Conservation (phyloP, 2,329 filamentous ascomycete genomes). For the Thielaviopsis cerberus region DNA sequence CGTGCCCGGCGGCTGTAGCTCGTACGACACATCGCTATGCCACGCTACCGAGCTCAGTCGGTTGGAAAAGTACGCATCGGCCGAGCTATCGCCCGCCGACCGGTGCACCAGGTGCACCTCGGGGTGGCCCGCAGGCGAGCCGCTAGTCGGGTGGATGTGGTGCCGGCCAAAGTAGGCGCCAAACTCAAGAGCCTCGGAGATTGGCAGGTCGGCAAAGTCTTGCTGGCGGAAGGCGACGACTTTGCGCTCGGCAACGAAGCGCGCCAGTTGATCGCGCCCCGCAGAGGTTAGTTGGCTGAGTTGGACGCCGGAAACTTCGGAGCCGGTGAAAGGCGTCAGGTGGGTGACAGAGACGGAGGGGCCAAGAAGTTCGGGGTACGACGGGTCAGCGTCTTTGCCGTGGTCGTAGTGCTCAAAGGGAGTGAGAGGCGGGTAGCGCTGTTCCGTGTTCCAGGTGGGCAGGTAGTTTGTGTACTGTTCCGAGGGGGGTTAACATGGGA, state of each 20-base stretch:
- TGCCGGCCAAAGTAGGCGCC: slow-evolving; percentile 63
- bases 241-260: slow-evolving; percentile 57
- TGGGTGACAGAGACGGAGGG: slow-evolving; percentile 33
- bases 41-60: slow-evolving; percentile 62
- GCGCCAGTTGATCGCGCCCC: slow-evolving; percentile 59
- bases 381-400: slow-evolving; percentile 53
- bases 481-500: slow-evolving; percentile 2
- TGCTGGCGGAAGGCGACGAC: slow-evolving; percentile 63
- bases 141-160: slow-evolving; percentile 66
- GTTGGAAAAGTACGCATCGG: slow-evolving; percentile 40
- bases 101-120: slow-evolving; percentile 66
- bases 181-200: slow-evolving; percentile 48
- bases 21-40: slow-evolving; percentile 81
- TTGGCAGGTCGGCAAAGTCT: slow-evolving; percentile 52
- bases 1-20: slow-evolving; percentile 72
- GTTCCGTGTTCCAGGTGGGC: slow-evolving; percentile 48
- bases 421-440: slow-evolving; percentile 45
- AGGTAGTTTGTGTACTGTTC: slow-evolving; percentile 54
- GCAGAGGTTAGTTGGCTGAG: slow-evolving; percentile 47
- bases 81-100: slow-evolving; percentile 32
- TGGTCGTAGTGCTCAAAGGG: slow-evolving; percentile 58
- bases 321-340: slow-evolving; percentile 55
- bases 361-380: slow-evolving; percentile 49
- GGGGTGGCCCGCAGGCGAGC: slow-evolving; percentile 53
- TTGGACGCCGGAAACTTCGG: slow-evolving; percentile 53